Evolutionary conservation across 2,329 filamentous ascomycete species (phyloP).

Genomic region (Fusarium setosum): DNA sequence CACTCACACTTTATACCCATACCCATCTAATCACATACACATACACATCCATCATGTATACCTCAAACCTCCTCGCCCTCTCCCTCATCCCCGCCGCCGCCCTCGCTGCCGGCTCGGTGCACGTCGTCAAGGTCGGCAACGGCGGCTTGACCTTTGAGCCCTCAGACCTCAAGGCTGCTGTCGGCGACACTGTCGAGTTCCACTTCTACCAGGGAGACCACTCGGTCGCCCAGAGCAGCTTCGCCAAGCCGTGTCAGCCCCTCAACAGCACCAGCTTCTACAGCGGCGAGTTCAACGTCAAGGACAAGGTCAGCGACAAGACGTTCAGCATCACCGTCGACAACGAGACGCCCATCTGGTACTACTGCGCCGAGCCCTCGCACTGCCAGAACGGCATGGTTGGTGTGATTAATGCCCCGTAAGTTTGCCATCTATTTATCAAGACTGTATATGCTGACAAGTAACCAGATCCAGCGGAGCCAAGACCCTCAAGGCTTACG

Average conservation of each 20-base stretch:
- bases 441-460: background rate
- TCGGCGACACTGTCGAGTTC: constrained; percentile 61
- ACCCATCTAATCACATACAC: background rate
- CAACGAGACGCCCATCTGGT: constrained; percentile 69
- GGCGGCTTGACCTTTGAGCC: constrained; percentile 61
- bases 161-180: constrained; percentile 59
- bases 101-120: constrained; percentile 6
- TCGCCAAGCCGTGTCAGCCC: constrained; percentile 68
- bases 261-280: constrained; percentile 61
- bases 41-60: constrained; percentile 27
- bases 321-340: constrained; percentile 37
- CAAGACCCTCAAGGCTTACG: constrained; percentile 25
- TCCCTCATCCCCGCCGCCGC: constrained; percentile 17
- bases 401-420: constrained; percentile 54
- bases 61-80: constrained; percentile 22
- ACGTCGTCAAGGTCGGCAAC: constrained; percentile 41
- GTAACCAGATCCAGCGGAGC: constrained; percentile 24
- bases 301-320: constrained; percentile 18
- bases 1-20: too few relatives aligned
- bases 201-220: constrained; percentile 64
- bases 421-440: constrained; percentile 13
- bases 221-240: constrained; percentile 70
- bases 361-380: constrained; percentile 69
- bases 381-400: constrained; percentile 74
- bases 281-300: constrained; percentile 41